These are phyloP conservation scores for Quercus aquifolioides DNA, from an alignment of 306 rosid species.

Conservation along the genomic window DNA sequence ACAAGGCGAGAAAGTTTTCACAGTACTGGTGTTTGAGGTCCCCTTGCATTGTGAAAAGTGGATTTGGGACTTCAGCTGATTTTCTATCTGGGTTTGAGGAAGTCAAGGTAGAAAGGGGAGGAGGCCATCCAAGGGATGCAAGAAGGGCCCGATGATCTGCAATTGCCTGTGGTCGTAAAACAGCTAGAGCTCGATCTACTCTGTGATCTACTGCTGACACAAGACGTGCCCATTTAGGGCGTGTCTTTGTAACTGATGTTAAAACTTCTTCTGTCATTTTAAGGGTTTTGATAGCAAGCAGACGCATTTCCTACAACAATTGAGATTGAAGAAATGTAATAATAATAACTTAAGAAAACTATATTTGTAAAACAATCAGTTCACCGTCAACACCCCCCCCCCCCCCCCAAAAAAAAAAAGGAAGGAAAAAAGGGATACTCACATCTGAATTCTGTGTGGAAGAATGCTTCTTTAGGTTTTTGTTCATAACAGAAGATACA, in stretches of 20 bases:
- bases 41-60: constrained; percentile 75
- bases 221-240: constrained; percentile 80
- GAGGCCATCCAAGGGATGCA: constrained; percentile 91
- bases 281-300: constrained; percentile 63
- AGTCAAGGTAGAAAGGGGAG: constrained; percentile 59
- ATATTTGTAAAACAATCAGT: not conserved
- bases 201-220: constrained; percentile 88
- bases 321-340: constrained; percentile 25
- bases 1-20: constrained; percentile 70
- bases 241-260: constrained; percentile 54
- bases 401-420: not conserved
- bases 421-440: constrained; percentile 29
- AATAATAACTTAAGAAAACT: not conserved
- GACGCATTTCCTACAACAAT: constrained; percentile 58
- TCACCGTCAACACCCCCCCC: too few relatives aligned
- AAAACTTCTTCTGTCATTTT: constrained; percentile 61
- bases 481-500: constrained; percentile 68
- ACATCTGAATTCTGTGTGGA: constrained; percentile 60
- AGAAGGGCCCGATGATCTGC: constrained; percentile 86
- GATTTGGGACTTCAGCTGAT: constrained; percentile 51
- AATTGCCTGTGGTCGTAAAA: constrained; percentile 86
- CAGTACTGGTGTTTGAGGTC: constrained; percentile 76
- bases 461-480: constrained; percentile 59
- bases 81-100: constrained; percentile 38
- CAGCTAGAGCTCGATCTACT: constrained; percentile 89